Percentiles rank a stretch among this genome's conserved stretches.
These are phyloP conservation scores for Candida lessepsii DNA, from an alignment of 805 yeast species.

Conservation along the genomic window DNA sequence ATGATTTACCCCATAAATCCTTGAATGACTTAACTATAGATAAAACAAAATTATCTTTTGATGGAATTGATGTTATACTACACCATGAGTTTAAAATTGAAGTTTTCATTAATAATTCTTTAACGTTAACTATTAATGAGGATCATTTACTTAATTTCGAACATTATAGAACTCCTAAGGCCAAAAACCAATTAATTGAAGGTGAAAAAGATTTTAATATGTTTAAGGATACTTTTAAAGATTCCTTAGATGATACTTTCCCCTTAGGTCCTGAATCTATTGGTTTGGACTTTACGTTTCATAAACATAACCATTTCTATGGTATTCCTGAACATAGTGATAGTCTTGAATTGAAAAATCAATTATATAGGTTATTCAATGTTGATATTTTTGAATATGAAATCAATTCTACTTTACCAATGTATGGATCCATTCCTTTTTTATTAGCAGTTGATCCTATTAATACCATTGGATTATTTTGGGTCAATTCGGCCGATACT, in stretches of 20 bases:
- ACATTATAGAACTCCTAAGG: constrained; percentile 55
- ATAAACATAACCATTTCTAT: constrained; percentile 61
- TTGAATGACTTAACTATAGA: constrained; percentile 19
- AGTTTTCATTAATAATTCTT: constrained; percentile 44
- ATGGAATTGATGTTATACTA: constrained; percentile 1
- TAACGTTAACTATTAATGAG: constrained; percentile 64
- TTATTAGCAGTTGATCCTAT: constrained; percentile 65
- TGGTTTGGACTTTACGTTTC: constrained; percentile 71
- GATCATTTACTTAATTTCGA: constrained; percentile 75
- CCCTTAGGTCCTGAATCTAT: constrained; percentile 90
- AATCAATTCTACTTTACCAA: constrained; percentile 74
- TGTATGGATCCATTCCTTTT: constrained; percentile 95
- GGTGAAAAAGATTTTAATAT: constrained; percentile 61
- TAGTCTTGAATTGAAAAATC: constrained; percentile 67
- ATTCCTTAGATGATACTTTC: constrained; percentile 59
- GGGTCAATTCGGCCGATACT: constrained; percentile 94
- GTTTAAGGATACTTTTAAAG: constrained; percentile 71
- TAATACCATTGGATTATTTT: constrained; percentile 65
- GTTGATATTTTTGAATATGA: constrained; percentile 97
- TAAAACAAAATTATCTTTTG: not conserved
- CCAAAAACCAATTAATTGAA: constrained; percentile 43
- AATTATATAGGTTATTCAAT: constrained; percentile 75
- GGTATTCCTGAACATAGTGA: constrained; percentile 99
- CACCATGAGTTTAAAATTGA: constrained; percentile 11
- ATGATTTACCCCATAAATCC: not conserved